Evolutionary conservation across 192 early-diverging fungal genomes (phyloP).

Genomic region (Obelidium mucronatum): DNA sequence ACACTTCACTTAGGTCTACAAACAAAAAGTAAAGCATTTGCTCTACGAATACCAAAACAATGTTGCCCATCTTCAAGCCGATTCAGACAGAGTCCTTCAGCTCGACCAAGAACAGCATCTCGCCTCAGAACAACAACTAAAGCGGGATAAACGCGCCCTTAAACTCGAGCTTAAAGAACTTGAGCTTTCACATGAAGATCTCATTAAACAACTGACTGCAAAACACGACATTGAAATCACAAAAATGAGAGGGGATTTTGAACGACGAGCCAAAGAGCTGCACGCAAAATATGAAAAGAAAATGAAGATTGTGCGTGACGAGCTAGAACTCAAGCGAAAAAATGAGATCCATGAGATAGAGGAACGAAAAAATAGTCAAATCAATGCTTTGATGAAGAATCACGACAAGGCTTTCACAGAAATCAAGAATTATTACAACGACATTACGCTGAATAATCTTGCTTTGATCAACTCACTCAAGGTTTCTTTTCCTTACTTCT

Average conservation of each 20-base stretch:
- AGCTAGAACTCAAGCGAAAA: slow-evolving; percentile 68
- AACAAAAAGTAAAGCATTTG: slow-evolving; percentile 76
- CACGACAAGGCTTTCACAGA: slow-evolving; percentile 74
- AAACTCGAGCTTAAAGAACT: slow-evolving; percentile 70
- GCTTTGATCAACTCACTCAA: slow-evolving; percentile 71
- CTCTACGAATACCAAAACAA: slow-evolving; percentile 77
- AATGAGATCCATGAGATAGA: slow-evolving; percentile 77
- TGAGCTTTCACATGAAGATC: slow-evolving; percentile 70
- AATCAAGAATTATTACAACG: slow-evolving; percentile 77
- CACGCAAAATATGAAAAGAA: slow-evolving; percentile 70
- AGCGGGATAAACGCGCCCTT: slow-evolving; percentile 67
- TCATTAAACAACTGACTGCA: slow-evolving; percentile 63
- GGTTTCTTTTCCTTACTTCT: slow-evolving; percentile 49
- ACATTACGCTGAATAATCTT: slow-evolving; percentile 72
- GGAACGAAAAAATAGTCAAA: slow-evolving; percentile 74
- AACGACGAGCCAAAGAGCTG: slow-evolving; percentile 65
- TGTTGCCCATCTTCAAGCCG: slow-evolving; percentile 70
- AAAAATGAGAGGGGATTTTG: slow-evolving; percentile 60
- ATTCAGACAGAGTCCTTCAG: slow-evolving; percentile 64
- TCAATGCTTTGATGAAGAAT: slow-evolving; percentile 73
- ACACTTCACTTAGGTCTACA: slow-evolving; percentile 62
- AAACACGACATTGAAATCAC: slow-evolving; percentile 68
- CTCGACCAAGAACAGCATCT: slow-evolving; percentile 63
- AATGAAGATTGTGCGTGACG: slow-evolving; percentile 67
- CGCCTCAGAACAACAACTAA: slow-evolving; percentile 60